Base-by-base conservation (phyloP, 2,329 filamentous ascomycete genomes). In the Teratosphaeria pseudoeucalypti region DNA sequence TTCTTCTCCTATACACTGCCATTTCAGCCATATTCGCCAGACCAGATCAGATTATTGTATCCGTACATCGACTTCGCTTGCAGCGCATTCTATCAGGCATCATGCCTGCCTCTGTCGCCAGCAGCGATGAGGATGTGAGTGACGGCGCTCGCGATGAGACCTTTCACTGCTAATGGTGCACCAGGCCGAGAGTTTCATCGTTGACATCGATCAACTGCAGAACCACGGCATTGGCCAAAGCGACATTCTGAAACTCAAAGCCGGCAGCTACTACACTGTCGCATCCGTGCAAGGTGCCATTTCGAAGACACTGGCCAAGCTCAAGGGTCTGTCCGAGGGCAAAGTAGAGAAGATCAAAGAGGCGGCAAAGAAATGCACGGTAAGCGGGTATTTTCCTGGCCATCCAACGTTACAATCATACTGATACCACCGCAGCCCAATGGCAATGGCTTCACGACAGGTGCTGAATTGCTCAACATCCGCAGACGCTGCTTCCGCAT, bases 291-390 rank as follows among this genome's bases (percentile, higher is more conserved):
- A 85, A 63, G 76, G 78, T 16, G 81, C 82, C 16, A 85, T 83
- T 52, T 79, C 82, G 57, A 82, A 80, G 66, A 82, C 77, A 19
- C 76, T 88, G 16, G 73, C 84, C 57, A 87, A 84, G 70, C 87
- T 88, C 71, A 87, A 86, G 67, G 85, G 85, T 9, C 86, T 87
- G 72, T 87, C 84, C 60, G 85, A 87, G 69, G 78, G 83, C 67
- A 88, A 88, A 71, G 85, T 87, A 3, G 85, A 88, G 63, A 88
- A 87, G 71, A 79, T 88, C 69, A 87, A 86, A 68, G 85, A 88
- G 65, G 85, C 85, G 55, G 79, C 84, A 58, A 77, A 78, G 54
- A 86, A 86, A 70, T 84, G 81, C 61, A 74, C 81, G 70, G 82
- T 84, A 71, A 58, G 72, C 67, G 5, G 47, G 56, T 10, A 54